These are phyloP conservation scores for Asterella californica DNA, from an alignment of 225 moss, liverwort and hornwort genomes.

Conservation along the genomic window DNA sequence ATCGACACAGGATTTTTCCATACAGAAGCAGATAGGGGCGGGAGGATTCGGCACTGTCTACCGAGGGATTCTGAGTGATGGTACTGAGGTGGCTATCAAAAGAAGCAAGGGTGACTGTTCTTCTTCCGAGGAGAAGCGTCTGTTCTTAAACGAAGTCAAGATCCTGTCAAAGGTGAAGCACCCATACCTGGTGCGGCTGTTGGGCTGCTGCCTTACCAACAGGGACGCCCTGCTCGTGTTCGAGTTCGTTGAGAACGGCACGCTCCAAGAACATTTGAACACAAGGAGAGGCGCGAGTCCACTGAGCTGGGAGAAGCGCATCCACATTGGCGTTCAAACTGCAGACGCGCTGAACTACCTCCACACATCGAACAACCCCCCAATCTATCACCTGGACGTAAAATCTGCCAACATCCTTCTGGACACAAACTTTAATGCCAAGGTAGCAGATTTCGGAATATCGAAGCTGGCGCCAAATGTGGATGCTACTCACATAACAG, in stretches of 20 bases:
- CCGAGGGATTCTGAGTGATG: neutral
- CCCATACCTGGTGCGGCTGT: neutral
- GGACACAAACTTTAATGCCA: conserved; percentile 50
- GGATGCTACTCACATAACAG: neutral
- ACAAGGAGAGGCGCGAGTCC: too few species aligned
- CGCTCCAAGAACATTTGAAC: conserved; percentile 25
- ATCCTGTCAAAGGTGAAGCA: conserved; percentile 4
- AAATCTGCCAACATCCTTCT: conserved; percentile 67
- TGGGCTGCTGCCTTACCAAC: conserved; percentile 3
- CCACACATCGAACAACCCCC: conserved; percentile 32
- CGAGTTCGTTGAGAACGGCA: conserved; percentile 51
- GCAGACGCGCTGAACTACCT: neutral
- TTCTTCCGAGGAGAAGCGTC: neutral
- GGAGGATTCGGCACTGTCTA: conserved; percentile 9
- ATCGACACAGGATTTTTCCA: neutral
- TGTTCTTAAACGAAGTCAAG: conserved; percentile 15
- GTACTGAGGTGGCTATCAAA: conserved; percentile 7
- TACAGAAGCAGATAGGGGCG: neutral
- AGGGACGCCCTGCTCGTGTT: conserved; percentile 11
- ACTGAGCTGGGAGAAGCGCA: neutral
- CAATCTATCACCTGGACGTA: conserved; percentile 66
- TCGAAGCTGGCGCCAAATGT: conserved; percentile 31
- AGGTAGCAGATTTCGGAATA: conserved; percentile 72
- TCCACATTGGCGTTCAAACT: conserved; percentile 5
- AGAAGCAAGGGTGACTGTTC: neutral